Evolutionary conservation across 768 basidiomycete genomes (phyloP), one percentile per base, ranked within the genome.

Genomic region (Tulasnella sp.): DNA sequence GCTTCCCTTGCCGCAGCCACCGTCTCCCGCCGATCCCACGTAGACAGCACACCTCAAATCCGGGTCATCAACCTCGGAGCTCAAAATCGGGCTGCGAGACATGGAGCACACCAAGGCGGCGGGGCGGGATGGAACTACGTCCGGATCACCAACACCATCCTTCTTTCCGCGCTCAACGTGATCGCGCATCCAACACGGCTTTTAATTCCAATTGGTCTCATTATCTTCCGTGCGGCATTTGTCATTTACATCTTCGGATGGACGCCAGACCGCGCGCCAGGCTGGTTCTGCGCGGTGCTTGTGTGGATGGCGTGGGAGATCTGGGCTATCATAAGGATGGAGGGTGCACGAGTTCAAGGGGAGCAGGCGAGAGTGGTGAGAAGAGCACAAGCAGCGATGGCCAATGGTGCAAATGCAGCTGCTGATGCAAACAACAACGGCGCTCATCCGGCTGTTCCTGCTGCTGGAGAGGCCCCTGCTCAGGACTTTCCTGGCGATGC

Each of bases 221-320:
- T 58, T 45, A 23, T 58, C 13, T 26, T 38, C 15, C 44, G 56
- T 13, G 56, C 56, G 5, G 56, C n/a, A 30, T 58, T 58, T 19
- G 30, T 58, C 4, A 38, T 58, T 21, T 58, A 58, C 21, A 34
- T 58, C 23, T 51, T 58, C 30, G 26, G 48, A n/a, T 58, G 56
- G 45, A 58, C 56, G 30, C 45, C 47, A 7, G 56, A 58, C 26
- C 23, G 48, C 27, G 30, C 24, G 17, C 17, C 48, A 3, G 29
- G 29, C 2, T 58, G 56, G 56, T 58, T 58, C 44, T 38, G 45
- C n/a, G 44, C 45, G 11, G 56, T 58, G 32, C 4, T 47, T 1
- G 19, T 29, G 26, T 58, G 56, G 56, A 42, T 42, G 45, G 19
- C 13, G 27, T 58, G 44, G 43, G 56, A 58, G 47, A 58, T 50